These are phyloP conservation scores for Fomitopsis schrenkii DNA, from an alignment of 1,284 basidiomycete species.

Conservation along the genomic window DNA sequence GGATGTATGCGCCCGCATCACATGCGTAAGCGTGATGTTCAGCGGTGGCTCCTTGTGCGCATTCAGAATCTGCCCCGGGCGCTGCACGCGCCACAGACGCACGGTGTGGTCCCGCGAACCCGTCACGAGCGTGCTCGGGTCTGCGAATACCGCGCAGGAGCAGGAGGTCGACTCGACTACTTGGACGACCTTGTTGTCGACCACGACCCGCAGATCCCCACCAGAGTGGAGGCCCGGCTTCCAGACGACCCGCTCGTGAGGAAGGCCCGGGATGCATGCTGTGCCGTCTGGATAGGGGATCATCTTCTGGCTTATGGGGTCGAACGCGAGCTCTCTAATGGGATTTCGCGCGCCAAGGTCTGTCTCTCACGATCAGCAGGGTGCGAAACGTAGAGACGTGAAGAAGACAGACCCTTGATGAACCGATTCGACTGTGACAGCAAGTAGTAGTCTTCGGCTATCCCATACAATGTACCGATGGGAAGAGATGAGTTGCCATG, in stretches of 20 bases:
- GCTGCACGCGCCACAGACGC: conserved; percentile 69
- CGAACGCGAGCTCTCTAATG: conserved; percentile 52
- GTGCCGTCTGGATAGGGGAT: conserved; percentile 59
- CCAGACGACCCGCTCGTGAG: conserved; percentile 73
- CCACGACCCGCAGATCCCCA: conserved; percentile 55
- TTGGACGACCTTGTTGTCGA: conserved; percentile 65
- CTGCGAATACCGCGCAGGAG: conserved; percentile 75
- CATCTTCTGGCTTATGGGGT: conserved; percentile 57
- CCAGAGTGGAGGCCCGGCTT: conserved; percentile 34
- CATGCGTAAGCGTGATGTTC: conserved; percentile 53
- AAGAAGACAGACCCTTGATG: conserved; percentile 48
- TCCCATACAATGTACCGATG: conserved; percentile 65
- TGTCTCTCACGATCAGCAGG: conserved; percentile 20
- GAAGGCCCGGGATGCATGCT: conserved; percentile 54
- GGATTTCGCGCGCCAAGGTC: conserved; percentile 44
- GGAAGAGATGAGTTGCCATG: conserved; percentile 71
- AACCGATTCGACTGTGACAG: conserved; percentile 55
- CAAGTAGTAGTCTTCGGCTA: conserved; percentile 74
- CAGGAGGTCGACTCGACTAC: conserved; percentile 73
- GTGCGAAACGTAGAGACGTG: not conserved
- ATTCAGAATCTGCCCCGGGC: conserved; percentile 24
- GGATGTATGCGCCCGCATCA: conserved; percentile 74
- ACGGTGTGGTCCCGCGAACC: conserved; percentile 76
- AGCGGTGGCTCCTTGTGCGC: conserved; percentile 20
- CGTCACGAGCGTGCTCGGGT: conserved; percentile 67